Evolutionary conservation across 164 flowering plant species (phyloP).

Genomic region (Berberis vulgaris): DNA sequence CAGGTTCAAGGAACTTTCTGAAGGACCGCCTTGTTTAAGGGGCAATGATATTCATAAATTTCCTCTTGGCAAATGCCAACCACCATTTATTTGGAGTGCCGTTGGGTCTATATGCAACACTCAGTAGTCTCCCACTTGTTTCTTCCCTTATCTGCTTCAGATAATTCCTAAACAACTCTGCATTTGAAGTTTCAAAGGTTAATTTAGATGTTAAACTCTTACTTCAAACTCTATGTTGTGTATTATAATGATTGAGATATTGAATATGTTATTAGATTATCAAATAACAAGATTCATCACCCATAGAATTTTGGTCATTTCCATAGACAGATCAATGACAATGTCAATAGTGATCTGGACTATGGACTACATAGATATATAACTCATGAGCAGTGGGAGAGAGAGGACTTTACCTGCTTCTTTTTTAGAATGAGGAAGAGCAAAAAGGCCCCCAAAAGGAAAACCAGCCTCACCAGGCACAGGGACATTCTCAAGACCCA

Average conservation of each 20-base stretch:
- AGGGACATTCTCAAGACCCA: constrained; percentile 87
- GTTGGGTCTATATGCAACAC: constrained; percentile 89
- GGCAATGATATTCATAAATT: constrained; percentile 73
- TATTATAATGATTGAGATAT: too few species aligned
- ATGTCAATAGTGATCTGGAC: too few species aligned
- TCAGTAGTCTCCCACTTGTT: constrained; percentile 87
- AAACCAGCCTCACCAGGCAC: constrained; percentile 95
- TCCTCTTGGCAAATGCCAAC: constrained; percentile 94
- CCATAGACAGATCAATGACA: too few species aligned
- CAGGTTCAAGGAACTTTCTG: background rate
- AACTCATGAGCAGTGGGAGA: background rate
- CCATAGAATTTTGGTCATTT: too few species aligned
- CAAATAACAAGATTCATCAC: too few species aligned
- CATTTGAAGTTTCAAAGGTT: constrained; percentile 7
- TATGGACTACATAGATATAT: too few species aligned
- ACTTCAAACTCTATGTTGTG: too few species aligned
- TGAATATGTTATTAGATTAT: too few species aligned
- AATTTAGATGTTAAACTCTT: background rate
- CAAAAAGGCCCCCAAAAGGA: constrained; percentile 89
- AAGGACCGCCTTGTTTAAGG: constrained; percentile 18
- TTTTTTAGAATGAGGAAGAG: constrained; percentile 50
- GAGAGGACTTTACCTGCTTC: constrained; percentile 62
- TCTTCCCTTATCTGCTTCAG: constrained; percentile 97
- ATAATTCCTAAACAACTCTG: constrained; percentile 91
- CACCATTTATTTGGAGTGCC: constrained; percentile 99